A percentile compares a stretch with the other conserved stretches of the same genome.
These are phyloP conservation scores for Rhizodiscina lignyota DNA, from an alignment of 495 filamentous ascomycete species.

Conservation along the genomic window DNA sequence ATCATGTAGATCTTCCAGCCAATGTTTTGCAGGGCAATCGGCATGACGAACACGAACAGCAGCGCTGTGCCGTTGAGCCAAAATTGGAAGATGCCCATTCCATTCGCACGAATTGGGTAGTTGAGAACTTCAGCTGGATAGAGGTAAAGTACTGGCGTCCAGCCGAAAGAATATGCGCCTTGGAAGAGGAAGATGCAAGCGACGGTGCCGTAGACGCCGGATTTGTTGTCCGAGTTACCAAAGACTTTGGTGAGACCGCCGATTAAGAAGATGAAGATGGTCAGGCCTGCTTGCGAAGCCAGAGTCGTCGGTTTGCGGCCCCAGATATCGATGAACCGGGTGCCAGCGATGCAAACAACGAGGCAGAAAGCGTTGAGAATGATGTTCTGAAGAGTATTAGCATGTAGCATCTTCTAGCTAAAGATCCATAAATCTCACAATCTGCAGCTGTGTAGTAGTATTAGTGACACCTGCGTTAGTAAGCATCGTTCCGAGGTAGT, in stretches of 20 bases:
- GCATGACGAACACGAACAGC: constrained; percentile 34
- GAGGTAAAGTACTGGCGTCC: constrained; percentile 41
- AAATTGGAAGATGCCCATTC: constrained; percentile 12
- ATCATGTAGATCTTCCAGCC: constrained; percentile 17
- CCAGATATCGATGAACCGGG: constrained; percentile 24
- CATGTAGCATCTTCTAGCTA: too few relatives aligned
- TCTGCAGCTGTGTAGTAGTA: too few relatives aligned
- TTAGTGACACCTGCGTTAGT: too few relatives aligned
- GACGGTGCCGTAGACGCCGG: too few relatives aligned
- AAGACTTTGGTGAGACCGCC: constrained; percentile 33
- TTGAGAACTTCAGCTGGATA: constrained; percentile 38
- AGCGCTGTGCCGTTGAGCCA: constrained; percentile 30
- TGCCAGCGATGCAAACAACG: constrained; percentile 25
- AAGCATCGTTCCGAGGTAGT: too few relatives aligned
- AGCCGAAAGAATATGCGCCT: constrained; percentile 40
- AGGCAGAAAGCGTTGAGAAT: too few relatives aligned
- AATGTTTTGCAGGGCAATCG: constrained; percentile 22
- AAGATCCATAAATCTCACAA: too few relatives aligned
- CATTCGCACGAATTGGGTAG: constrained; percentile 17
- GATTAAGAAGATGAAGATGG: constrained; percentile 32
- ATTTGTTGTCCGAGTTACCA: constrained; percentile 20
- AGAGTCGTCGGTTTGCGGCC: constrained; percentile 30
- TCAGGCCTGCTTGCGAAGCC: constrained; percentile 20
- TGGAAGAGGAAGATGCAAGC: constrained; percentile 32
- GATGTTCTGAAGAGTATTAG: too few relatives aligned